Base-by-base conservation (phyloP, 306 rosid genomes). In the Gastrolobium bilobum region DNA sequence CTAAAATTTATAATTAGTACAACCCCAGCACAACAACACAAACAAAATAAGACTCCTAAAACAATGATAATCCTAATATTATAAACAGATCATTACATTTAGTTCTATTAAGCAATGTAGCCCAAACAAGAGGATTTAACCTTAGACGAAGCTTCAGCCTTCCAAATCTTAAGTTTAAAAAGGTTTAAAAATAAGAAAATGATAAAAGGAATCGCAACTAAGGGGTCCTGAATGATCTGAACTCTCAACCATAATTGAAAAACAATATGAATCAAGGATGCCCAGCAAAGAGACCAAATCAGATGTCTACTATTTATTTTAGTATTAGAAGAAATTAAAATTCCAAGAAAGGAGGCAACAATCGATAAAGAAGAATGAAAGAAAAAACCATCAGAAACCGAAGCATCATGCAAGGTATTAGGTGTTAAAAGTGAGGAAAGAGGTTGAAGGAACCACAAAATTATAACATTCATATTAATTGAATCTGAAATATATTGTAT, bases 211-310 rank as follows among this genome's bases (percentile, higher is more conserved):
- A 14, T 34, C 1, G 26, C 26, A 20, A 20, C 26, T 20, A 20
- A 20, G 26, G 26, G 26, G 26, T 20, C 26, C 26, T 20, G 26
- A 20, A 20, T 20, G 26, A 20, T 20, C 26, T 20, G 26, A 20
- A 20, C 26, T 20, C 26, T 20, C 20, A 33, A 26, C 20, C 33
- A 59, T 11, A 59, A 59, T 59, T 59, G 26, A 4, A 59, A 34
- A 59, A 11, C 26, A 34, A 34, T 10, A 59, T 4, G 43, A 59
- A 59, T 33, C 66, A 59, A 8, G 64, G 39, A 30, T 30, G 14
- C 64, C 64, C 39, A 31, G 39, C 64, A 59, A 10, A 59, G 42
- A 59, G 20, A 33, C 66, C 66, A 57, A 57, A 57, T 57, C 61
- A 7, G 11, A 20, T 20, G 26, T 20, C 26, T 20, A 0, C 26